Base-by-base conservation (phyloP, 129 eudicot species). In the Escallonia rubra region DNA sequence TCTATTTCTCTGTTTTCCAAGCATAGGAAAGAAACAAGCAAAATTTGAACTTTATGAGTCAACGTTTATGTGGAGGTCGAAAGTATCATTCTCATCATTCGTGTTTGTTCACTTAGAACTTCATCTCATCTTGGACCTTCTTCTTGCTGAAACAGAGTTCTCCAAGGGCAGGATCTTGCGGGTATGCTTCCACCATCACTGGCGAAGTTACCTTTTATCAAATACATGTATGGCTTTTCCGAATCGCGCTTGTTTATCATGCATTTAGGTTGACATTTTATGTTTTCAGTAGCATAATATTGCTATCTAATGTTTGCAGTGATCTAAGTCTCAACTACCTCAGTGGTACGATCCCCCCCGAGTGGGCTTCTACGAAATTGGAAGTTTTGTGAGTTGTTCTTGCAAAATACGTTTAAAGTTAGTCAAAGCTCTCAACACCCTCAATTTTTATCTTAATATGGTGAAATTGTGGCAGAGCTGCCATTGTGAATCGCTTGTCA, bases 101-200 rank as follows among this genome's bases (percentile, higher is more conserved):
- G 34, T 23, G 34, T 23, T 23, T 23, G 34, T 23, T 23, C 0
- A 23, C 34, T 23, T 23, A 23, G 34, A 23, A 23, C 34, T 23
- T 23, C 34, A 23, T 23, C 34, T 23, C 34, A 23, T 23, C 34
- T 23, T 23, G 34, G 34, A 23, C 34, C 39, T 10, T 10, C 41
- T n/a, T 43, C 4, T 61, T 43, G 48, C 34, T 53, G 11, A 10
- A 65, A 77, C 85, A 84, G 95, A 67, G 67, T 16, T 45, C 75
- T 87, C 10, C 79, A 68, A 61, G 95, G 88, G 39, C 86, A 84
- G 70, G 86, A 87, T 82, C 82, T 87, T 65, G 60, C 59, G 7
- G 95, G 95, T 38, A 68, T 71, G 7, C 87, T 87, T 59, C 88
- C 95, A 57, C 79, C 77, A 48, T 84, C 95, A 9, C 68, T 87